Conservation (phyloP, 2,329 filamentous ascomycete species). For the Diplodia scrobiculata region DNA sequence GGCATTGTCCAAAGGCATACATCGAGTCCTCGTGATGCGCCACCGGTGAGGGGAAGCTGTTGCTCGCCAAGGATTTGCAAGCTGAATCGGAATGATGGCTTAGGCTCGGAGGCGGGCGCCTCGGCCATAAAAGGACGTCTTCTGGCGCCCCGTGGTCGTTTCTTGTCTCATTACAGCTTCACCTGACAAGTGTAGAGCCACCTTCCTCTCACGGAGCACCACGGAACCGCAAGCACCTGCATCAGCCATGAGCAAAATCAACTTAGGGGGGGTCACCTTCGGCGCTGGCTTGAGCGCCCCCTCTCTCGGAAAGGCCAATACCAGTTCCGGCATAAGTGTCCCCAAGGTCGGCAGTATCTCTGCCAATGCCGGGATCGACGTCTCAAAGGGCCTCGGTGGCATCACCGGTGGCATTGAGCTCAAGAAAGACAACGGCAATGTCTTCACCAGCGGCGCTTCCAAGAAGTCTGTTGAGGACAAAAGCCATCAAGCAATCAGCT, state of each 20-base stretch:
- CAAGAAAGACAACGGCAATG: constrained; percentile 23
- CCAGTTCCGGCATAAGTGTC: not conserved
- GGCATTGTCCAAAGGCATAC: not conserved
- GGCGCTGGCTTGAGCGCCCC: not conserved
- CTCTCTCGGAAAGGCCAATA: not conserved
- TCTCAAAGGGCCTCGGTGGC: constrained; percentile 1
- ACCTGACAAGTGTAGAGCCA: not conserved
- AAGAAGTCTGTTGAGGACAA: constrained; percentile 15
- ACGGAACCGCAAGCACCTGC: too few relatives aligned
- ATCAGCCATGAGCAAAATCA: constrained; percentile 9
- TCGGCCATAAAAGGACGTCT: not conserved
- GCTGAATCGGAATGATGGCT: not conserved
- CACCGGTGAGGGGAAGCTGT: constrained; percentile 17
- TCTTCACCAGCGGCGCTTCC: constrained; percentile 23
- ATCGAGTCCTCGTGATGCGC: not conserved
- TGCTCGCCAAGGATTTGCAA: not conserved
- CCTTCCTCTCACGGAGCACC: not conserved
- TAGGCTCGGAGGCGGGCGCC: not conserved
- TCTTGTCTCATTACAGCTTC: not conserved
- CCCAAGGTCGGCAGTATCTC: constrained; percentile 17
- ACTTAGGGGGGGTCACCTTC: not conserved
- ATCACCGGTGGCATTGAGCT: constrained; percentile 20
- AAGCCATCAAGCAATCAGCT: constrained; percentile 39
- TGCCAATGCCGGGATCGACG: constrained; percentile 10
- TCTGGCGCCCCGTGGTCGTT: not conserved